Evolutionary conservation across 805 yeast species (phyloP).

Genomic region (Scheffersomyces ergatensis): DNA sequence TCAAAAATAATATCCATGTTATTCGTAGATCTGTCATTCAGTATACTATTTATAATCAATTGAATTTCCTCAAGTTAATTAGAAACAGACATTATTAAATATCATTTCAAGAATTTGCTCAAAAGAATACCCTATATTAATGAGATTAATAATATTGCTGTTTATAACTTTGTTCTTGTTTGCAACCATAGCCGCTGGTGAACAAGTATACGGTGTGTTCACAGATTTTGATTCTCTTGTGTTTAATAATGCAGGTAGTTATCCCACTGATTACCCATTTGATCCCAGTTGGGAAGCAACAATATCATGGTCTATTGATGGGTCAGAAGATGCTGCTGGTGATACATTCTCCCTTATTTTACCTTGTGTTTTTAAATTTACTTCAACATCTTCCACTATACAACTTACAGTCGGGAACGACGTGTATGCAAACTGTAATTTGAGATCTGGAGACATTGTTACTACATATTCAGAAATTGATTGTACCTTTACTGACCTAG

Average conservation of each 20-base stretch:
- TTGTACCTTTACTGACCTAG: constrained; percentile 14
- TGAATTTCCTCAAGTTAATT: too few relatives aligned
- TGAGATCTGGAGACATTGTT: constrained; percentile 14
- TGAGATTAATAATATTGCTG: too few relatives aligned
- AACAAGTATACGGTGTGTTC: constrained; percentile 15
- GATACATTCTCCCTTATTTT: constrained; percentile 24
- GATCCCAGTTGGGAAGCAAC: constrained; percentile 15
- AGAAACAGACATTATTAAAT: too few relatives aligned
- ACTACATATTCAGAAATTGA: constrained; percentile 13
- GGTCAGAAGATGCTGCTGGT: constrained; percentile 14
- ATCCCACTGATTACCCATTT: constrained; percentile 2
- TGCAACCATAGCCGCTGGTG: too few relatives aligned
- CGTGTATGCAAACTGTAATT: constrained; percentile 20
- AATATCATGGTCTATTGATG: constrained; percentile 18
- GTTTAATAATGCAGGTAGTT: constrained; percentile 6
- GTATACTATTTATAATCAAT: too few relatives aligned
- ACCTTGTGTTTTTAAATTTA: constrained; percentile 26
- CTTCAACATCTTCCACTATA: constrained; percentile 10
- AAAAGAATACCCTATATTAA: too few relatives aligned
- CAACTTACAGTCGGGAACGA: constrained; percentile 8
- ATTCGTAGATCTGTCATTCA: too few relatives aligned
- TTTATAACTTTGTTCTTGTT: too few relatives aligned
- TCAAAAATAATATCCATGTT: too few relatives aligned
- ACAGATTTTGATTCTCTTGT: constrained; percentile 11
- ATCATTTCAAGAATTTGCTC: too few relatives aligned